Evolutionary conservation across 2,329 filamentous ascomycete species (phyloP).

Genomic region (Colletotrichum salicis): DNA sequence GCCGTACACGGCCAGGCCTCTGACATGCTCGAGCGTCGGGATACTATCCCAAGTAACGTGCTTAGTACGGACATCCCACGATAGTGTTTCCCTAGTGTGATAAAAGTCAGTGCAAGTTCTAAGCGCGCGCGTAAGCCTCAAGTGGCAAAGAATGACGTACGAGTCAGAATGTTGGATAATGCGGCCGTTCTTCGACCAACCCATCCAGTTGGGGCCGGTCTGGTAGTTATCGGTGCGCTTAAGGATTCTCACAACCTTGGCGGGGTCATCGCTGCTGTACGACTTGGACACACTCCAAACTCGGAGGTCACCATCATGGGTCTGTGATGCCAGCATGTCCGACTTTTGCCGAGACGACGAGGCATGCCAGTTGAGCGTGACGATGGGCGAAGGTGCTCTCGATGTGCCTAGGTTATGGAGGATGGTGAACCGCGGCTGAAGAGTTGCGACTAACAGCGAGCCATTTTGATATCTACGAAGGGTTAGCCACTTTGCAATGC

Average conservation of each 20-base stretch:
- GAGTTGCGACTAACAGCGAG: slow-evolving; percentile 86
- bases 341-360: slow-evolving; percentile 96
- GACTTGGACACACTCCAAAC: slow-evolving; percentile 97
- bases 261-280: slow-evolving; percentile 75
- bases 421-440: slow-evolving; percentile 93
- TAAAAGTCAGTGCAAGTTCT: slow-evolving; percentile 45
- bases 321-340: slow-evolving; percentile 96
- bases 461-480: slow-evolving; percentile 86
- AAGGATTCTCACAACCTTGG: slow-evolving; percentile 88
- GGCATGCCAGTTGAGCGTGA: slow-evolving; percentile 92
- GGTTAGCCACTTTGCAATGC: slow-evolving; percentile 26
- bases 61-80: slow-evolving; percentile 99
- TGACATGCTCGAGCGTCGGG: slow-evolving; percentile 83
- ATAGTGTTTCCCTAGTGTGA: slow-evolving; percentile 78
- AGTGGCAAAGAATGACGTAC: slow-evolving; percentile 58
- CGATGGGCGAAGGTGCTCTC: slow-evolving; percentile 85
- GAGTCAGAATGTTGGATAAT: slow-evolving; percentile 92
- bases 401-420: slow-evolving; percentile 90
- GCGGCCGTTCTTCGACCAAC: slow-evolving; percentile 97
- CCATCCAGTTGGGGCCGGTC: slow-evolving; percentile 91
- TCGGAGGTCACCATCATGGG: slow-evolving; percentile 87
- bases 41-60: slow-evolving; percentile 91
- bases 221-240: slow-evolving; percentile 80
- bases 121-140: slow-evolving; percentile 59
- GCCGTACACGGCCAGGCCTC: slow-evolving; percentile 87